A percentile compares a stretch with the other conserved stretches of the same genome.
phyloP scores from a whole-genome alignment of 2,329 filamentous ascomycete genomes.

The Periconia sp. region DNA sequence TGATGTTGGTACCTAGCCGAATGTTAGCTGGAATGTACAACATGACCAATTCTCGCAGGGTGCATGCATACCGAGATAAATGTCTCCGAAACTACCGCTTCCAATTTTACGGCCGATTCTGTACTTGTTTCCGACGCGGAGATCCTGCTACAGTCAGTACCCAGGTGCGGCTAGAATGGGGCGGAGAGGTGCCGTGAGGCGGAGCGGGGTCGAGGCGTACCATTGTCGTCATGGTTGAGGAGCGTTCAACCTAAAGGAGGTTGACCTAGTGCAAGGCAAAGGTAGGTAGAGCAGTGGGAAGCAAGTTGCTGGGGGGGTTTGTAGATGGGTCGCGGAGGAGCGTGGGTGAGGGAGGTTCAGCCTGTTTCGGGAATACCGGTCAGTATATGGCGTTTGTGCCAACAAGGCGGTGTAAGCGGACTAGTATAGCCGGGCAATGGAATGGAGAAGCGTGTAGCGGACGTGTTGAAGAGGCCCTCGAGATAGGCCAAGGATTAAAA shows the following conservation, averaged over 20 bases:
- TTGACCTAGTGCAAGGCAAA: conserved; percentile 26
- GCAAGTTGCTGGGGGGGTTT: conserved; percentile 4
- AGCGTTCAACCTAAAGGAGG: conserved; percentile 36
- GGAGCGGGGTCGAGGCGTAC: conserved; percentile 50
- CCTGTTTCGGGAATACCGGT: conserved; percentile 41
- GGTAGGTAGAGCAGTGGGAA: conserved; percentile 18
- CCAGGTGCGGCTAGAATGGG: conserved; percentile 8
- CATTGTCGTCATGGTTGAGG: conserved; percentile 63
- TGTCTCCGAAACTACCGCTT: conserved; percentile 95
- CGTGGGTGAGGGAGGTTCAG: conserved; percentile 37
- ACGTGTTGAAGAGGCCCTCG: conserved; percentile 17
- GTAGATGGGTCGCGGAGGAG: conserved; percentile 11
- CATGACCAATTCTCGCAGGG: neutral
- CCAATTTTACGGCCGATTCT: conserved; percentile 99
- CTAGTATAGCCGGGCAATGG: conserved; percentile 24
- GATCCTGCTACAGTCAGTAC: conserved; percentile 66
- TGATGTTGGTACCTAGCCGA: conserved; percentile 87
- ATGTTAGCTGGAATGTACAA: conserved; percentile 18
- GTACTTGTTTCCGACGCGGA: conserved; percentile 99
- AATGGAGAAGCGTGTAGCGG: conserved; percentile 20
- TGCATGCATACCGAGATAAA: conserved; percentile 72
- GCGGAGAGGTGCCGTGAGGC: conserved; percentile 11
- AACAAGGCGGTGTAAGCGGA: conserved; percentile 47
- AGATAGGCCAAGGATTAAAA: conserved; percentile 6
- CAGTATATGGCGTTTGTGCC: conserved; percentile 43